Evolutionary conservation across 305 asterid species (phyloP), one percentile per base, ranked within the genome.

Genomic region (Withania somnifera): DNA sequence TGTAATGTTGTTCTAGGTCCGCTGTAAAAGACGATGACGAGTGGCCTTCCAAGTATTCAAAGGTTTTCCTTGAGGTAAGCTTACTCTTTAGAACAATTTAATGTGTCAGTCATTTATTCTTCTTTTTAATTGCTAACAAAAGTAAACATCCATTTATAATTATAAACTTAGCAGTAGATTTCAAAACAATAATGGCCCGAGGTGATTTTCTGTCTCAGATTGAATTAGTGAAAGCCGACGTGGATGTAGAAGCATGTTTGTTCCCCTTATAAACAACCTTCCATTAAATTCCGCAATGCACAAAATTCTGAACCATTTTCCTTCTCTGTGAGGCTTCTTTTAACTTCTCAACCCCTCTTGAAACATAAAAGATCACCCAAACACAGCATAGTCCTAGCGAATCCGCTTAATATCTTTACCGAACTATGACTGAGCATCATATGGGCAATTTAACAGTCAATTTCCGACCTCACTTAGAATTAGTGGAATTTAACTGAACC

Each of bases 11-110:
- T 26, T 50, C 80, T 89, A 94, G 99, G 90, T 89, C 98, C 34
- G 94, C 93, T 0, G 98, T 95, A 83, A 94, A 87, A 67, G 99
- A 94, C 66, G 86, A 94, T 64, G 99, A 94, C 80, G 99, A 95
- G 87, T 95, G 99, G 98, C 99, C 99, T 84, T 94, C 98, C 86
- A 93, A 94, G 91, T 94, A 92, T 84, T 95, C 99, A 86, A 95
- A 94, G 90, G 84, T 95, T 79, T 94, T 92, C 84, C 87, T 94
- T 78, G 93, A 94, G 88, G 99, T 94, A 88, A 92, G 97, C 50
- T 26, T 47, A 47, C 79, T 79, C 75, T 36, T 20, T 47, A 51
- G 34, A 40, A n/a, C 32, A n/a, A 40, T 42, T 36, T 50, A 26
- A 75, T 22, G 40, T 45, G 42, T 73, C 60, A 8, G 1, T 28